Evolutionary conservation across 768 basidiomycete species (phyloP).

Genomic region (Rhizopogon vesiculosus): DNA sequence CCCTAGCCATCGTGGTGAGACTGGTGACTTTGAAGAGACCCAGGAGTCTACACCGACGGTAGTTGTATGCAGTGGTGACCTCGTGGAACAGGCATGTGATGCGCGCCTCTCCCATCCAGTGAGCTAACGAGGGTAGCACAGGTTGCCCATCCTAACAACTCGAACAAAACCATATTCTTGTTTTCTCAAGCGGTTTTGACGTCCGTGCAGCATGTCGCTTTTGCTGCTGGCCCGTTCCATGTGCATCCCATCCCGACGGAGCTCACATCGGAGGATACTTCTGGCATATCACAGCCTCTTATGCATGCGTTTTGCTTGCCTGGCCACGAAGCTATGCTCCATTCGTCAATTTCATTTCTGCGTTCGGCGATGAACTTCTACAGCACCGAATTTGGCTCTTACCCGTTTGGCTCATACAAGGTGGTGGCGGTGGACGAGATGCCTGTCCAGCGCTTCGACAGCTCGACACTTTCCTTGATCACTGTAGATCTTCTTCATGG

Average conservation of each 20-base stretch:
- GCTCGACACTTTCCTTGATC: constrained; percentile 77
- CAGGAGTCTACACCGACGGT: constrained; percentile 70
- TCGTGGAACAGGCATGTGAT: constrained; percentile 80
- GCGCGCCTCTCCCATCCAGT: background rate
- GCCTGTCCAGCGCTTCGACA: constrained; percentile 75
- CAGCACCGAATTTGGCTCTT: constrained; percentile 88
- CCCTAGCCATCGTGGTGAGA: constrained; percentile 30
- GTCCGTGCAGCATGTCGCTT: constrained; percentile 94
- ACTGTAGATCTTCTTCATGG: constrained; percentile 82
- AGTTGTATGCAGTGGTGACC: constrained; percentile 91
- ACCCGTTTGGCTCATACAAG: constrained; percentile 94
- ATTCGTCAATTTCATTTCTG: constrained; percentile 68
- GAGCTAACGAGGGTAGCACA: constrained; percentile 25
- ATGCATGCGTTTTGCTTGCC: constrained; percentile 94
- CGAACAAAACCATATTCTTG: constrained; percentile 91
- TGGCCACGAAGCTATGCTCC: constrained; percentile 72
- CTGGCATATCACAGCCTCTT: constrained; percentile 58
- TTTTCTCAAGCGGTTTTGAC: constrained; percentile 84
- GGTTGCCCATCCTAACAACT: constrained; percentile 92
- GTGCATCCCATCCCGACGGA: constrained; percentile 65
- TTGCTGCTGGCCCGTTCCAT: constrained; percentile 94
- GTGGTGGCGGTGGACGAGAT: constrained; percentile 91
- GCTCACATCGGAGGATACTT: constrained; percentile 52
- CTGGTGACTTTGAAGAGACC: constrained; percentile 41
- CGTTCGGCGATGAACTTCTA: constrained; percentile 92